A percentile compares a stretch with the other conserved stretches of the same genome.
These are phyloP conservation scores for Crotalaria pallida DNA, from an alignment of 306 rosid species.

Conservation along the genomic window DNA sequence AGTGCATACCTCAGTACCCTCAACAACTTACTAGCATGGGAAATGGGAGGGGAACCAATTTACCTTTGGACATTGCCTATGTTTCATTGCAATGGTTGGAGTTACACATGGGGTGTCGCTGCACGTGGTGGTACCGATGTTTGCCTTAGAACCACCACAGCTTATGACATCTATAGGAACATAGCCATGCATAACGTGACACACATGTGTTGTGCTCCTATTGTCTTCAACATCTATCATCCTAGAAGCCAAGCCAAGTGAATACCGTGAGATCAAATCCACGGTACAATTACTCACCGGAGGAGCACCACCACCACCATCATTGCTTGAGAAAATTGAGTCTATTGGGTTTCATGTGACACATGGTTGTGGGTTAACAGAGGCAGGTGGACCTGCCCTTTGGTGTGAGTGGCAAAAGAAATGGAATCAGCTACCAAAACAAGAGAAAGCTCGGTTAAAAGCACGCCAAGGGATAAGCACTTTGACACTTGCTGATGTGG, in stretches of 20 bases:
- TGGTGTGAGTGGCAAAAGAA: conserved; percentile 65
- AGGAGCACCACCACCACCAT: conserved; percentile 63
- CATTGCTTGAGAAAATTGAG: conserved; percentile 43
- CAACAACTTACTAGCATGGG: conserved; percentile 50
- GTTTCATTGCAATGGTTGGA: conserved; percentile 84
- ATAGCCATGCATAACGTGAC: conserved; percentile 44
- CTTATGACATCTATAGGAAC: conserved; percentile 36
- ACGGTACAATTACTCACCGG: conserved; percentile 54
- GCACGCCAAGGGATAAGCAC: conserved; percentile 59
- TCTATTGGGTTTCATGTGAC: conserved; percentile 57
- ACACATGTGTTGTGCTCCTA: conserved; percentile 74
- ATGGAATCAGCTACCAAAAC: conserved; percentile 40
- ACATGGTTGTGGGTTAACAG: conserved; percentile 64
- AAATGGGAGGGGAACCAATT: conserved; percentile 51
- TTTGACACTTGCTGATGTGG: conserved; percentile 47
- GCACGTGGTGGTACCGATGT: conserved; percentile 73
- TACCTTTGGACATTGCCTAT: conserved; percentile 67
- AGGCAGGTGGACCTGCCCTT: conserved; percentile 60
- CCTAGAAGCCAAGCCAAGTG: conserved; percentile 36
- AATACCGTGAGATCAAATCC: neutral
- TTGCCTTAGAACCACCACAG: conserved; percentile 45
- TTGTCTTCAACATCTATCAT: conserved; percentile 53
- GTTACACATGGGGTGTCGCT: conserved; percentile 70
- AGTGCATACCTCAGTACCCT: conserved; percentile 61
- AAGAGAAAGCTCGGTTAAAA: conserved; percentile 37